Evolutionary conservation across 352 stramenopile genomes (phyloP).

Genomic region (Phytopythium mirpurense): DNA sequence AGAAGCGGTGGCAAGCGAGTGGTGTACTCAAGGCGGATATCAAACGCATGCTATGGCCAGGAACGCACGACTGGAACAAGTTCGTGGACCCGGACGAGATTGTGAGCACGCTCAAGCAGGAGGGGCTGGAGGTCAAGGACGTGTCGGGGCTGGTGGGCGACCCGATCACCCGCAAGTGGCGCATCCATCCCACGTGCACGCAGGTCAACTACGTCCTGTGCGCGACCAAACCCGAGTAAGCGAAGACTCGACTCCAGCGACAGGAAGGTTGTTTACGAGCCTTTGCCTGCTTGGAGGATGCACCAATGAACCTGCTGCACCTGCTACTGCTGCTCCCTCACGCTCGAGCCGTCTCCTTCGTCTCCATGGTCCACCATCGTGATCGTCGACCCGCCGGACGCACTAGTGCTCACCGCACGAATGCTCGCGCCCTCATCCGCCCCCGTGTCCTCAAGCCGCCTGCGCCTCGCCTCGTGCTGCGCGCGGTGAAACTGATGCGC

Average conservation of each 20-base stretch:
- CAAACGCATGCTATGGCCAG: conserved; percentile 7
- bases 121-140: conserved; percentile 54
- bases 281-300: too few relatives aligned
- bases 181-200: conserved; percentile 64
- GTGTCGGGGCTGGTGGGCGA: conserved; percentile 77
- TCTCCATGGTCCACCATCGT: not conserved
- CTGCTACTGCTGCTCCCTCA: too few relatives aligned
- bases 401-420: not conserved
- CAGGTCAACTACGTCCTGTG: conserved; percentile 85
- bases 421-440: not conserved
- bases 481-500: not conserved
- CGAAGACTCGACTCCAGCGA: conserved; percentile 1
- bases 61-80: conserved; percentile 85
- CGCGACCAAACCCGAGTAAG: conserved; percentile 48
- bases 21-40: not conserved
- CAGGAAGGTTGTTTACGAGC: too few relatives aligned
- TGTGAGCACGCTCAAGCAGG: conserved; percentile 44
- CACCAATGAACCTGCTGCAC: not conserved
- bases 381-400: not conserved
- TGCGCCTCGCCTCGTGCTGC: not conserved
- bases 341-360: not conserved
- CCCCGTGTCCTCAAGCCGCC: not conserved
- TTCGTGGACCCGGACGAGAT: conserved; percentile 75
- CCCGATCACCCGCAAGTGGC: conserved; percentile 68
- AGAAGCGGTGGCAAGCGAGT: not conserved